Evolutionary conservation across 2,329 filamentous ascomycete genomes (phyloP).

Genomic region (Sporothrix pseudoabietina): DNA sequence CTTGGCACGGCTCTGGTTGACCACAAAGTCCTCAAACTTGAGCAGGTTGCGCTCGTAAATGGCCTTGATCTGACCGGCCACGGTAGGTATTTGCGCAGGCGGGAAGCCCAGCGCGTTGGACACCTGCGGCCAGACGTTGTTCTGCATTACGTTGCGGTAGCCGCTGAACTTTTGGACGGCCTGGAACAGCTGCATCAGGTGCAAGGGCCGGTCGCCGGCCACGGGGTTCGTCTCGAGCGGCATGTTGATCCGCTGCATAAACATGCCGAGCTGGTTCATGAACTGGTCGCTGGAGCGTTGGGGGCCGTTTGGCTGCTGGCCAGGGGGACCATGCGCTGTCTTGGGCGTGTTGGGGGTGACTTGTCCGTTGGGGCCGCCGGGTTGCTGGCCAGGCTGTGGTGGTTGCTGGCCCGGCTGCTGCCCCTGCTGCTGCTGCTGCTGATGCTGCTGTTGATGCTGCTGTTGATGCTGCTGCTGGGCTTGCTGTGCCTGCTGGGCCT

Average conservation of each 20-base stretch:
- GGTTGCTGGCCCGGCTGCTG: conserved; percentile 19
- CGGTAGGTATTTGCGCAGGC: conserved; percentile 64
- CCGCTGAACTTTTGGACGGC: conserved; percentile 76
- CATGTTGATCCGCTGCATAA: conserved; percentile 74
- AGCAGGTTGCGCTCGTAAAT: conserved; percentile 76
- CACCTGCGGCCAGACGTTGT: conserved; percentile 73
- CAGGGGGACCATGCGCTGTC: conserved; percentile 22
- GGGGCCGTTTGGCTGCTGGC: conserved; percentile 36
- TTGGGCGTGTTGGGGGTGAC: conserved; percentile 48
- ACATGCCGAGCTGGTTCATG: conserved; percentile 72
- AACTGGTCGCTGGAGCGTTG: conserved; percentile 66
- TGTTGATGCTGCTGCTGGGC: conserved; percentile 44
- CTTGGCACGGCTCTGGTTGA: conserved; percentile 54
- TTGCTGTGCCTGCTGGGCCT: conserved; percentile 46
- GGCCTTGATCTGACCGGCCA: conserved; percentile 68
- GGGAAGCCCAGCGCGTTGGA: conserved; percentile 65
- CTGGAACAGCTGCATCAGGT: conserved; percentile 76
- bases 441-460: conserved; percentile 46
- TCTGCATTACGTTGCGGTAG: conserved; percentile 69
- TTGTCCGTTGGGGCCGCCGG: conserved; percentile 57
- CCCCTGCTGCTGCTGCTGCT: conserved; percentile 39
- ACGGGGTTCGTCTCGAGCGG: conserved; percentile 74
- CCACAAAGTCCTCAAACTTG: conserved; percentile 73
- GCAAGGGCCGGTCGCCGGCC: conserved; percentile 72
- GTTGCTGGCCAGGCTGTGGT: conserved; percentile 41